Base-by-base conservation (phyloP, 2,329 filamentous ascomycete species). In the Fusarium sororula region DNA sequence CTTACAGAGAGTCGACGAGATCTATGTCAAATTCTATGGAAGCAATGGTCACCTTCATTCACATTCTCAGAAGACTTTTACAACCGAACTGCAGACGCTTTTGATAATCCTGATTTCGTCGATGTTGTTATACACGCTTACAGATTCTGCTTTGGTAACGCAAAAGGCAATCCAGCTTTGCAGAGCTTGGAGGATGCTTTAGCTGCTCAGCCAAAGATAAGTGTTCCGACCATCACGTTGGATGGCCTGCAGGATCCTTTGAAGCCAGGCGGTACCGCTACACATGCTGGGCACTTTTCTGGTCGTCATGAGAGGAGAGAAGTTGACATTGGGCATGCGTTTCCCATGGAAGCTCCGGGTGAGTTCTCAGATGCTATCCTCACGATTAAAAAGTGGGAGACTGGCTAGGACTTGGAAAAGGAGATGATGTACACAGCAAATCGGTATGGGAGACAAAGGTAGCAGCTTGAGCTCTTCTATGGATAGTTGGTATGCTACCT, bases 81-180 rank as follows among this genome's bases (percentile, higher is more conserved):
- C 26, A 26, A n/a, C n/a, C 56, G n/a, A 4, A 63, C 66, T 4
- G 64, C 66, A 20, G 48, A 55, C 2, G 13, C 66, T 0, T 68
- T 68, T 37, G 37, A 68, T 22, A 68, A 68, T 28, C 41, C 56
- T n/a, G 66, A 68, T 28, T 68, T 68, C 5, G 64, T 55, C 1
- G 37, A 68, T 3, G 64, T 68, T 14, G 66, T 68, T 1, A 63
- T 68, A 12, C 66, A 68, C 9, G 64, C 66, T 24, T 68, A 68
- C 11, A 37, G 66, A 13, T 68, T 68, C 30, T 68, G 66, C 18
- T 63, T 68, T 5, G 65, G 47, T 0, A 68, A 63, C 1, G 48
- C 17, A 24, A 44, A 55, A 11, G 64, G 64, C 1, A 48, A 68
- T 6, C 26, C 48, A 1, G 9, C 7, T 13, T 14, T 68, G 6